Evolutionary conservation across 2,329 filamentous ascomycete species (phyloP).

Genomic region (Aspergillus niger): DNA sequence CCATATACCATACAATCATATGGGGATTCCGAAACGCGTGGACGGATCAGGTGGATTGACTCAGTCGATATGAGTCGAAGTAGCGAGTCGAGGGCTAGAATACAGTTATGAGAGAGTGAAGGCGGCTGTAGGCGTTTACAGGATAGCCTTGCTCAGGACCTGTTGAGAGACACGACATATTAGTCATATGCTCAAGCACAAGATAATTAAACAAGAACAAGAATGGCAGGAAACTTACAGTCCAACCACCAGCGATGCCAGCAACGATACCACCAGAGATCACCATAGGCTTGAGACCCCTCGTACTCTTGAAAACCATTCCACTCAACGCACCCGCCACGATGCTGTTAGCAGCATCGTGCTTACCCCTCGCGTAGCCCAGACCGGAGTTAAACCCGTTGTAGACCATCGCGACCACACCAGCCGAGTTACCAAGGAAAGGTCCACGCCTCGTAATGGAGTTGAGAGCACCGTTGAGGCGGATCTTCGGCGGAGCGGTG

Average conservation of each 20-base stretch:
- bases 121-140: constrained; percentile 38
- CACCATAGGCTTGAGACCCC: constrained; percentile 86
- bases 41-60: constrained; percentile 19
- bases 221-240: constrained; percentile 62
- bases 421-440: constrained; percentile 93
- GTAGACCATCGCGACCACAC: constrained; percentile 93
- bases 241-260: constrained; percentile 81
- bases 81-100: constrained; percentile 19
- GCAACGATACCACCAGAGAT: constrained; percentile 91
- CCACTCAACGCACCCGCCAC: constrained; percentile 83
- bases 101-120: constrained; percentile 12
- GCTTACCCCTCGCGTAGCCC: constrained; percentile 76
- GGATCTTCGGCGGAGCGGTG: constrained; percentile 83
- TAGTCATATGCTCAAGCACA: neutral
- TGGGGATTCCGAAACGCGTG: constrained; percentile 24
- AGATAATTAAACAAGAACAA: too few species aligned
- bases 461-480: constrained; percentile 92
- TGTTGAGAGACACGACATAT: constrained; percentile 29
- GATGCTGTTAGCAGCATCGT: constrained; percentile 88
- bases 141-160: constrained; percentile 55
- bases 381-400: constrained; percentile 88
- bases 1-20: constrained; percentile 26
- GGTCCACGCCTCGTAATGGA: constrained; percentile 89
- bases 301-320: constrained; percentile 94
- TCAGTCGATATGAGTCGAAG: constrained; percentile 8